A percentile compares a stretch with the other conserved stretches of the same genome.
Conservation (phyloP, 768 basidiomycete genomes). For the Dioszegia hungarica region DNA sequence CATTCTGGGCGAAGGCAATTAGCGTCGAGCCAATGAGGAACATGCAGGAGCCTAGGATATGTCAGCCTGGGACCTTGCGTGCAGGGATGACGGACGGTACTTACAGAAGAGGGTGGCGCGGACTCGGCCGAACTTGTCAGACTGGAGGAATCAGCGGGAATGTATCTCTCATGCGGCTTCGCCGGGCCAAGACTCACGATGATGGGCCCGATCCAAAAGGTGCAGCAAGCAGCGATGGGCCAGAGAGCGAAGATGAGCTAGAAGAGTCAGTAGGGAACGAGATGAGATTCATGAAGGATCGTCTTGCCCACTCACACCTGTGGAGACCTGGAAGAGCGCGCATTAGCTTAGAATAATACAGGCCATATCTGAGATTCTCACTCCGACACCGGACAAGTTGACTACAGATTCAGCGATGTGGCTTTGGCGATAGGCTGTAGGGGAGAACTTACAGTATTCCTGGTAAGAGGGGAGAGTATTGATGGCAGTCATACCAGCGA, state of each 20-base stretch:
- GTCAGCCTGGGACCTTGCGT: neutral
- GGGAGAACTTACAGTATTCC: constrained; percentile 17
- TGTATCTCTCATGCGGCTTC: too few species aligned
- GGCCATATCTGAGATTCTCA: constrained; percentile 10
- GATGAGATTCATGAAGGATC: too few species aligned
- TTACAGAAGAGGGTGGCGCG: constrained; percentile 28
- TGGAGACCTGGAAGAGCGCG: constrained; percentile 18
- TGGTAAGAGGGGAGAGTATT: constrained; percentile 22
- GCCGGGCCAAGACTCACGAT: constrained; percentile 22
- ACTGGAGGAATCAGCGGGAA: too few species aligned
- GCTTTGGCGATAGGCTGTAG: too few species aligned
- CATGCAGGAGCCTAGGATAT: constrained; percentile 13
- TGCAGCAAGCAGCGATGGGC: constrained; percentile 30
- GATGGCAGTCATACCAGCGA: neutral
- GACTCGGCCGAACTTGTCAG: constrained; percentile 23
- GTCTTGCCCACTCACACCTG: constrained; percentile 31
- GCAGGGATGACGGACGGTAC: neutral
- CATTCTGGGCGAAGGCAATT: constrained; percentile 19
- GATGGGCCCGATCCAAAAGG: constrained; percentile 33
- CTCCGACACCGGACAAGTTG: constrained; percentile 23
- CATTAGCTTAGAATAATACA: neutral
- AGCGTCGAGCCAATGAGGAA: constrained; percentile 21
- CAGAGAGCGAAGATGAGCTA: constrained; percentile 35
- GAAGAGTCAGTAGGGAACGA: too few species aligned
- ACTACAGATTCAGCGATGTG: constrained; percentile 8